Evolutionary conservation across 768 basidiomycete genomes (phyloP), one percentile per base, ranked within the genome.

Genomic region (Calocybe gangraenosa): DNA sequence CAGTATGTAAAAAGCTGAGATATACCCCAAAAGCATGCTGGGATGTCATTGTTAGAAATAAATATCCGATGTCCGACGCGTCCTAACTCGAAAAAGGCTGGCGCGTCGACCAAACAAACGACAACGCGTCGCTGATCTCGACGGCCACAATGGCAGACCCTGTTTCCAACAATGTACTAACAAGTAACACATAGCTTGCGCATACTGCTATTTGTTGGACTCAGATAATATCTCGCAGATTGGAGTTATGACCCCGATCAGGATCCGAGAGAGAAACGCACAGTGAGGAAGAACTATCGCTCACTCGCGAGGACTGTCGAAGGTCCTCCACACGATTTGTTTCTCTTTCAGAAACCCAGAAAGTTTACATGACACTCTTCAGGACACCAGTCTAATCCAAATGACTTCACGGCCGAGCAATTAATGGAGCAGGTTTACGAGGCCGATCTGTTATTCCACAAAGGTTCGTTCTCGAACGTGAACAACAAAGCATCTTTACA

Each of bases 241-340:
- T 63, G 75, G 14, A 67, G 73, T 10, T 92, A 88, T 58, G 87
- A 92, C 58, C 89, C 89, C 8, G 87, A 92, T 61, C 90, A 92
- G 59, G 77, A 92, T 67, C 80, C 83, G 3, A 82, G 86, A 50
- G 84, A 87, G 59, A 84, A 86, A 62, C 81, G 91, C 51, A 71
- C 72, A 32, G 67, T 92, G 6, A 74, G 91, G 34, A 81, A 82
- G 59, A 70, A 78, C 52, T 93, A 92, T 58, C 82, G 92, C 48
- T 65, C 71, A 13, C 65, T 90, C 47, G 74, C 81, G 37, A 78
- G 75, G 51, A 68, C 68, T 42, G 74, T 84, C 21, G 82, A 84
- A 70, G 83, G 89, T 82, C 64, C 31, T 19, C n/a, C 18, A 30
- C 28, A 31, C n/a, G n/a, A 33, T 11, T 23, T 19, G 21, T 20